These are phyloP conservation scores for Actinomortierella ambigua DNA, from an alignment of 371 early-diverging fungal genomes.

Conservation along the genomic window DNA sequence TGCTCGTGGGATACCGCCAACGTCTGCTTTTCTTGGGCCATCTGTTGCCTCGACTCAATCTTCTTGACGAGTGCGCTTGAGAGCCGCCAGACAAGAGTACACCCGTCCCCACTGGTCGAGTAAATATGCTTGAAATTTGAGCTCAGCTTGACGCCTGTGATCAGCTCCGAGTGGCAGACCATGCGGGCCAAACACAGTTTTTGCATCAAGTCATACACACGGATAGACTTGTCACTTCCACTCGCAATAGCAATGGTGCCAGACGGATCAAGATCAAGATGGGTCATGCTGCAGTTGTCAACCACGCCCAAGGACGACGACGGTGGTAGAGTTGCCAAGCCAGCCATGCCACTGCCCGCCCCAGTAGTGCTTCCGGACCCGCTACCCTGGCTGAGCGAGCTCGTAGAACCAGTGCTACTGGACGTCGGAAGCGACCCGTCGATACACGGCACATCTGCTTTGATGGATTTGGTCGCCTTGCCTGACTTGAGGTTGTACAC, in stretches of 20 bases:
- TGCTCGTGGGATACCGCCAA: background rate
- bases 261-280: constrained; percentile 74
- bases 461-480: constrained; percentile 65
- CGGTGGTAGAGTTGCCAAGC: too few relatives aligned
- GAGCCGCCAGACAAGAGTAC: constrained; percentile 78
- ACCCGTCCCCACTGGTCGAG: constrained; percentile 81
- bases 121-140: constrained; percentile 60
- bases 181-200: constrained; percentile 68
- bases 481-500: constrained; percentile 70
- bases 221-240: constrained; percentile 76
- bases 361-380: too few relatives aligned
- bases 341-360: too few relatives aligned
- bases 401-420: too few relatives aligned
- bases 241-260: constrained; percentile 76
- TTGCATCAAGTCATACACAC: constrained; percentile 74
- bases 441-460: constrained; percentile 48
- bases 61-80: constrained; percentile 55
- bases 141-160: constrained; percentile 76
- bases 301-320: constrained; percentile 31
- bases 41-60: constrained; percentile 36
- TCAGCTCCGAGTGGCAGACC: constrained; percentile 78
- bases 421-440: too few relatives aligned
- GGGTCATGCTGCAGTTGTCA: constrained; percentile 65
- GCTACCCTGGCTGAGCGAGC: too few relatives aligned
- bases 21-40: background rate